These are phyloP conservation scores for Leccinum proximum DNA, from an alignment of 1,284 basidiomycete species.

Conservation along the genomic window DNA sequence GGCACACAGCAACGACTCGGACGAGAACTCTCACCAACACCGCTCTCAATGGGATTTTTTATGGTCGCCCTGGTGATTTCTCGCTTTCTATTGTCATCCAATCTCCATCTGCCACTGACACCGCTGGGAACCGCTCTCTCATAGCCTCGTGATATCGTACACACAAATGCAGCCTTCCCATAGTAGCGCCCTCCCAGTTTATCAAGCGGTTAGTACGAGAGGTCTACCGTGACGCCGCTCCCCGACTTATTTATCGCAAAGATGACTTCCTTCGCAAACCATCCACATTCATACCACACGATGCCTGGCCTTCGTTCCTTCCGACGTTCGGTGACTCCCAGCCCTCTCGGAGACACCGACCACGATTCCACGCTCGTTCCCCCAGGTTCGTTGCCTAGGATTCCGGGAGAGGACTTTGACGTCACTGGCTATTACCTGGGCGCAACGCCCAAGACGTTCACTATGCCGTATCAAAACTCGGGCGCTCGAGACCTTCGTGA, in stretches of 20 bases:
- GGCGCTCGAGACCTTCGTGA: slow-evolving; percentile 37
- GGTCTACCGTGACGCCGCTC: not conserved
- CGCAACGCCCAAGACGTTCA: slow-evolving; percentile 37
- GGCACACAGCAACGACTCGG: too few relatives aligned
- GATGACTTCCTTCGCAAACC: slow-evolving; percentile 49
- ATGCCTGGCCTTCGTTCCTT: slow-evolving; percentile 37
- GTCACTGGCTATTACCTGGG: slow-evolving; percentile 15
- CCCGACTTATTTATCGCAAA: slow-evolving; percentile 2
- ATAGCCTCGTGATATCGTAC: slow-evolving; percentile 25
- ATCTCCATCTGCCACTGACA: slow-evolving; percentile 9
- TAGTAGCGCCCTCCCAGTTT: not conserved
- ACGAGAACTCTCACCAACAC: slow-evolving; percentile 14
- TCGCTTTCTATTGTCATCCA: slow-evolving; percentile 2
- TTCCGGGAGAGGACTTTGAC: slow-evolving; percentile 22
- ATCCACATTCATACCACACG: slow-evolving; percentile 18
- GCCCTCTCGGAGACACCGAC: slow-evolving; percentile 51
- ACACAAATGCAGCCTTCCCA: slow-evolving; percentile 3
- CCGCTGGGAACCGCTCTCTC: slow-evolving; percentile 22
- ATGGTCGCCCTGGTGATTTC: slow-evolving; percentile 33
- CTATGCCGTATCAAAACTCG: slow-evolving; percentile 56
- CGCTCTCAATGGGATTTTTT: slow-evolving; percentile 7
- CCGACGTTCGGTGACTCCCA: slow-evolving; percentile 36
- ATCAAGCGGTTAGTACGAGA: not conserved
- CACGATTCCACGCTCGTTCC: slow-evolving; percentile 33
- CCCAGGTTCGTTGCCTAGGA: slow-evolving; percentile 16